These are phyloP conservation scores for Ophiostoma piceae DNA, from an alignment of 2,329 filamentous ascomycete species.

Conservation along the genomic window DNA sequence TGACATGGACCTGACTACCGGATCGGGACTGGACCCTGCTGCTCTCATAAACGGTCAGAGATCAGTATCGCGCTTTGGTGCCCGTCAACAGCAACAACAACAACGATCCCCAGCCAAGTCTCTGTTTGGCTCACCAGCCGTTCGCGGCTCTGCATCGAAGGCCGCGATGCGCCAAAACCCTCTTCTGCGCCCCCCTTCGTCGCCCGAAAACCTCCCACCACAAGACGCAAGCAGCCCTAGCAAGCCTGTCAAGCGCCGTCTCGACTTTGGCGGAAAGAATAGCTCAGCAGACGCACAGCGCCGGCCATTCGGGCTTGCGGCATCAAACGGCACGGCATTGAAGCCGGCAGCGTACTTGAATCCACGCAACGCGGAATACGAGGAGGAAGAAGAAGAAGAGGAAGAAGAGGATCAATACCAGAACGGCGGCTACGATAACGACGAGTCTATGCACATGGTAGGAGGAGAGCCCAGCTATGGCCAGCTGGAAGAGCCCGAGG, in stretches of 20 bases:
- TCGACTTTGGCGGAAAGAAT: slow-evolving; percentile 46
- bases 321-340: slow-evolving; percentile 14
- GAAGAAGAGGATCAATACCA: slow-evolving; percentile 24
- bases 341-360: slow-evolving; percentile 15
- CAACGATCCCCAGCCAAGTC: slow-evolving; percentile 58
- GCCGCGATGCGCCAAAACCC: slow-evolving; percentile 40
- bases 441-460: slow-evolving; percentile 44
- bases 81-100: slow-evolving; percentile 36
- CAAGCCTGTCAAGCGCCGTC: slow-evolving; percentile 46
- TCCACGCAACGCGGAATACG: slow-evolving; percentile 25
- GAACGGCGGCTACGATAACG: slow-evolving; percentile 24
- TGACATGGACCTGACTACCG: slow-evolving; percentile 48
- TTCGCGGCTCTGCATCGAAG: slow-evolving; percentile 33
- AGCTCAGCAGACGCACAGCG: slow-evolving; percentile 29
- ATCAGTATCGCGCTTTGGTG: slow-evolving; percentile 42
- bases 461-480: slow-evolving; percentile 23
- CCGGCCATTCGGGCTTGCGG: slow-evolving; percentile 19
- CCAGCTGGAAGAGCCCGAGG: background rate
- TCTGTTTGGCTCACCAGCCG: slow-evolving; percentile 54
- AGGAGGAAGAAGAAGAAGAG: slow-evolving; percentile 31
- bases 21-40: slow-evolving; percentile 49
- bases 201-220: slow-evolving; percentile 37
- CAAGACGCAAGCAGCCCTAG: slow-evolving; percentile 32
- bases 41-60: slow-evolving; percentile 49
- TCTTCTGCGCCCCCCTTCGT: slow-evolving; percentile 50